Conservation (phyloP, 495 filamentous ascomycete species). For the Stereocaulon alpinum region DNA sequence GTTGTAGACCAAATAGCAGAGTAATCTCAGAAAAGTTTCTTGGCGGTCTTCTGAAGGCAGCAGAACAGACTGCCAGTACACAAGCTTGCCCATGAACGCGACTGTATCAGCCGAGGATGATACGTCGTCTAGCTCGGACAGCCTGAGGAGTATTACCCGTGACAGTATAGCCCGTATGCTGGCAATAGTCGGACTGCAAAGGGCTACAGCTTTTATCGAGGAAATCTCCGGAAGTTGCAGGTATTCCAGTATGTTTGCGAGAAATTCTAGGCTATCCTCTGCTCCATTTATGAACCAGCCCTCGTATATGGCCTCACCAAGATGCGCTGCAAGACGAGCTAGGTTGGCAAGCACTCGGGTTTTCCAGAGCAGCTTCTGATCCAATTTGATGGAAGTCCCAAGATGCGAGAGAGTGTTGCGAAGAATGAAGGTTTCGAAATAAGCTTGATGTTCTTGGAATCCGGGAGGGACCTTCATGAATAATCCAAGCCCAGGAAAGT, state of each 20-base stretch:
- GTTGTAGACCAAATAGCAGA: slow-evolving; percentile 84
- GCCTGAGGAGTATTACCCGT: slow-evolving; percentile 60
- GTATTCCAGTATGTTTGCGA: slow-evolving; percentile 76
- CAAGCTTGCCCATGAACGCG: slow-evolving; percentile 66
- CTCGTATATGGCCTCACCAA: slow-evolving; percentile 85
- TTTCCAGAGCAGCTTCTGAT: slow-evolving; percentile 65
- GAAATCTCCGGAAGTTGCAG: slow-evolving; percentile 78
- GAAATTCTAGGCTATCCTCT: slow-evolving; percentile 71
- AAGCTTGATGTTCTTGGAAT: slow-evolving; percentile 85
- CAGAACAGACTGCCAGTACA: slow-evolving; percentile 91
- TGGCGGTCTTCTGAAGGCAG: slow-evolving; percentile 66
- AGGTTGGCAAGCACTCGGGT: slow-evolving; percentile 79
- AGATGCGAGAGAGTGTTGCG: slow-evolving; percentile 63
- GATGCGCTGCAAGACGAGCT: slow-evolving; percentile 62
- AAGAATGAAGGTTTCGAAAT: slow-evolving; percentile 85
- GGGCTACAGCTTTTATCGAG: slow-evolving; percentile 68
- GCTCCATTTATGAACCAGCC: slow-evolving; percentile 91
- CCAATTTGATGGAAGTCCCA: slow-evolving; percentile 54
- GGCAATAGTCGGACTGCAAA: slow-evolving; percentile 70
- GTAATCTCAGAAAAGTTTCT: slow-evolving; percentile 62
- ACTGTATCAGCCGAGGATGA: slow-evolving; percentile 47
- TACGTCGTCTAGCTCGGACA: slow-evolving; percentile 72
- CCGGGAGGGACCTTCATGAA: slow-evolving; percentile 86
- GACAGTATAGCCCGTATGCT: slow-evolving; percentile 68
- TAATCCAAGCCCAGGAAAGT: slow-evolving; percentile 81